These are phyloP conservation scores for Diaporthe nobilis DNA, from an alignment of 2,329 filamentous ascomycete species.

Conservation along the genomic window DNA sequence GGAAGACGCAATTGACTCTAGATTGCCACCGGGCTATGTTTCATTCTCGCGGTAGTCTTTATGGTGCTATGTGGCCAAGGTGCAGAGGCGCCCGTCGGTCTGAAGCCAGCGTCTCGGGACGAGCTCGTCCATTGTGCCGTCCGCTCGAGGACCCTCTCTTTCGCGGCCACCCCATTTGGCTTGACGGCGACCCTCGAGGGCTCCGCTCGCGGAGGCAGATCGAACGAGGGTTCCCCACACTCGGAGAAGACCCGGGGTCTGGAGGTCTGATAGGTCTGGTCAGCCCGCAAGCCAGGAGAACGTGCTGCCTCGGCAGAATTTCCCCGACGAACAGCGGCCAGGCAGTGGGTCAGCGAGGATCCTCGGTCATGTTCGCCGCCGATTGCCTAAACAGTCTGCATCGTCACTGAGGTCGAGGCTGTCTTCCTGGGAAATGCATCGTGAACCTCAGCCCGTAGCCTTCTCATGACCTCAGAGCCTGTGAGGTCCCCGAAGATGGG, in stretches of 20 bases:
- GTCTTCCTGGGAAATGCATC: conserved; percentile 12
- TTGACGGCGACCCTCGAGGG: conserved; percentile 13
- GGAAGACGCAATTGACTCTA: conserved; percentile 29
- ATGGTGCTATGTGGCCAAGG: background rate
- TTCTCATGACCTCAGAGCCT: conserved; percentile 13
- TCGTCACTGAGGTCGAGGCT: conserved; percentile 21
- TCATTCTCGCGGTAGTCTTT: background rate
- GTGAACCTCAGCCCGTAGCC: conserved; percentile 22
- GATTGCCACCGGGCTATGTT: conserved; percentile 29
- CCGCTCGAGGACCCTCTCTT: conserved; percentile 9
- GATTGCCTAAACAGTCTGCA: conserved; percentile 29
- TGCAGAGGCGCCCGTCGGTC: conserved; percentile 13
- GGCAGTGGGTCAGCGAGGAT: conserved; percentile 27
- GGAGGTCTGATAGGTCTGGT: background rate
- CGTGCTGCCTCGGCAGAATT: conserved; percentile 38
- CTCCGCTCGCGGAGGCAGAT: conserved; percentile 21
- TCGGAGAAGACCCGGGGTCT: conserved; percentile 35
- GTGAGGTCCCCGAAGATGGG: background rate
- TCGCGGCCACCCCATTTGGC: background rate
- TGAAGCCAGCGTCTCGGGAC: conserved; percentile 29
- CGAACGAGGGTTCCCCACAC: conserved; percentile 36
- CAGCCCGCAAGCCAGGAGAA: background rate
- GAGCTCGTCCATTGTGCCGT: conserved; percentile 24
- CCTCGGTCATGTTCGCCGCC: conserved; percentile 39
- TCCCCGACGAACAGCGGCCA: conserved; percentile 18